Percentiles rank a stretch among this genome's conserved stretches.
These are phyloP conservation scores for Amoeboaphelidium protococcarum DNA, from an alignment of 371 early-diverging fungal genomes.

Conservation along the genomic window DNA sequence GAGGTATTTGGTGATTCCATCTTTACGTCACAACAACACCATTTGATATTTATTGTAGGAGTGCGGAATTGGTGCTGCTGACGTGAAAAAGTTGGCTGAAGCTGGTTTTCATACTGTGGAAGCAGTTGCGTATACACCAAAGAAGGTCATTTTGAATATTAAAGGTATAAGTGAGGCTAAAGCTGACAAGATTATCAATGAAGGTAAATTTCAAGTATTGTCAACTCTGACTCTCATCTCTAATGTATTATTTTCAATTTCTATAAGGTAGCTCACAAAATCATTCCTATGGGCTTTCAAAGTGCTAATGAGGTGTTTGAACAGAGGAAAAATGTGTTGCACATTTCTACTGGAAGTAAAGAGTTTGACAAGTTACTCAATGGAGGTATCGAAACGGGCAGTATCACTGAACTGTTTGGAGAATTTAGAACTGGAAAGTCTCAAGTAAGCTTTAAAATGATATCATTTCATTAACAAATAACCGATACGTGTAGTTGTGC, in stretches of 20 bases:
- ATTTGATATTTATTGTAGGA: too few relatives aligned
- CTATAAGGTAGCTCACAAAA: constrained; percentile 37
- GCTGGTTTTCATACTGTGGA: constrained; percentile 91
- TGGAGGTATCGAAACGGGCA: constrained; percentile 94
- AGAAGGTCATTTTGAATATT: constrained; percentile 62
- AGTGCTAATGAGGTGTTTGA: constrained; percentile 86
- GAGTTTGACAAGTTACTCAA: constrained; percentile 89
- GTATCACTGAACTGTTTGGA: constrained; percentile 98
- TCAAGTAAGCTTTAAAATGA: too few relatives aligned
- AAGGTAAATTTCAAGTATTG: constrained; percentile 25
- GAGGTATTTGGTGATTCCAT: too few relatives aligned
- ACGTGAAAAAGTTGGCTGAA: constrained; percentile 63
- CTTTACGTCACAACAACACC: too few relatives aligned
- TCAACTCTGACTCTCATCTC: background rate
- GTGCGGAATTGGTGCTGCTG: constrained; percentile 50
- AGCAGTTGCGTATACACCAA: constrained; percentile 85
- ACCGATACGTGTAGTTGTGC: too few relatives aligned
- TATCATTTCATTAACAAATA: too few relatives aligned
- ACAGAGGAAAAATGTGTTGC: constrained; percentile 56
- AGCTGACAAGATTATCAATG: constrained; percentile 82
- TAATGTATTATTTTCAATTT: background rate
- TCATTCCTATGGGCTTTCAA: constrained; percentile 92
- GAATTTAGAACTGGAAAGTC: constrained; percentile 99
- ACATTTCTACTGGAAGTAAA: constrained; percentile 79
- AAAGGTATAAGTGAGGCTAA: constrained; percentile 97